Percentiles rank a stretch among this genome's conserved stretches.
These are phyloP conservation scores for Zygoascus biomembranicola DNA, from an alignment of 805 yeast genomes.

Conservation along the genomic window DNA sequence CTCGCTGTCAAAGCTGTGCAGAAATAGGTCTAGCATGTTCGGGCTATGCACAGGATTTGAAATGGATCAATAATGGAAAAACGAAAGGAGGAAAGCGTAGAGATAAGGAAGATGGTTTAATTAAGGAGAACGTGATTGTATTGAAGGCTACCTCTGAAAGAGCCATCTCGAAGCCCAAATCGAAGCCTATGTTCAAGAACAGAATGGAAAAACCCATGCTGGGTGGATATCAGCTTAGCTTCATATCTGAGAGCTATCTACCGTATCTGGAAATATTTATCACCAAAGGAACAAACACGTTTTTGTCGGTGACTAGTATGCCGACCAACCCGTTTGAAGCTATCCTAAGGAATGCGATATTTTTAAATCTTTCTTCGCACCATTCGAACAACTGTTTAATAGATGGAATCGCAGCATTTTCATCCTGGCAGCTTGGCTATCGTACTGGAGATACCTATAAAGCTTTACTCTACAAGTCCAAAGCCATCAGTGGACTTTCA, in stretches of 20 bases:
- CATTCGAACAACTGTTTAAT: background rate
- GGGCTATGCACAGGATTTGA: background rate
- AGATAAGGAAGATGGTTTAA: background rate
- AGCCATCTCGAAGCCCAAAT: no score
- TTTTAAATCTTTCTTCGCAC: background rate
- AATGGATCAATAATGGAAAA: background rate
- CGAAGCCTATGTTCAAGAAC: no score
- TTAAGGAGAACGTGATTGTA: no score
- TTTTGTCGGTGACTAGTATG: background rate
- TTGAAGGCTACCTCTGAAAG: no score
- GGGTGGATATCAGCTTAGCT: background rate
- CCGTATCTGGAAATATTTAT: background rate
- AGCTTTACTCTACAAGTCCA: background rate
- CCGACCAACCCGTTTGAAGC: constrained; percentile 1
- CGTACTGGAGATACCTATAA: background rate
- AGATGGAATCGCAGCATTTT: background rate
- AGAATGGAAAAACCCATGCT: no score
- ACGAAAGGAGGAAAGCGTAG: background rate
- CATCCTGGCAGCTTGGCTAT: background rate
- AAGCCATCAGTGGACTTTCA: background rate
- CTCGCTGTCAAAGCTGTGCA: background rate
- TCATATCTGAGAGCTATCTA: background rate
- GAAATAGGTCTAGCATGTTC: background rate
- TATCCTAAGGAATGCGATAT: background rate
- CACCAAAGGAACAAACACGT: background rate